Percentiles rank a stretch among this genome's conserved stretches.
These are phyloP conservation scores for Saccharomyces hybrid DNA, from an alignment of 1,139 yeast species.

Conservation along the genomic window DNA sequence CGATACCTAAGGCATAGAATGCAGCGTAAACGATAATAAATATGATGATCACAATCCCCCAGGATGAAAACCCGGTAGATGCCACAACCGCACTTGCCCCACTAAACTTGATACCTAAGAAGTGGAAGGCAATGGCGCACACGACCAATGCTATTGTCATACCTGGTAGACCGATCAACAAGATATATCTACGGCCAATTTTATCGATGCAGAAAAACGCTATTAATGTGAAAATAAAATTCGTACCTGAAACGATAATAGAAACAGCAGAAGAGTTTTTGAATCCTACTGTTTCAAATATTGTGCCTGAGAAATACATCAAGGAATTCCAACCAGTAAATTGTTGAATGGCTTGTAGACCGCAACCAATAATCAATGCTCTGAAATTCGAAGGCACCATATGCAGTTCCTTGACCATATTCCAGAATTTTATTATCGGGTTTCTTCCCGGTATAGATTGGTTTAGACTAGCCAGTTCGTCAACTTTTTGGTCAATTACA, in stretches of 20 bases:
- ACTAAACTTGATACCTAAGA: constrained; percentile 51
- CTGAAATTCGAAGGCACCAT: constrained; percentile 73
- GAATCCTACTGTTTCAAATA: constrained; percentile 84
- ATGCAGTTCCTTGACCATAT: constrained; percentile 63
- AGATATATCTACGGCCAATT: constrained; percentile 76
- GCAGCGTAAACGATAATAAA: constrained; percentile 86
- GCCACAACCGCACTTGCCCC: constrained; percentile 39
- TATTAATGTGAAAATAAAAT: constrained; percentile 72
- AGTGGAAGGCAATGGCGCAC: constrained; percentile 87
- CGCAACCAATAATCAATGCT: constrained; percentile 83
- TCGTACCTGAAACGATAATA: constrained; percentile 84
- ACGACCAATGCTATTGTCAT: constrained; percentile 71
- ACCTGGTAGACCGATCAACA: constrained; percentile 68
- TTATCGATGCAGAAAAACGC: constrained; percentile 80
- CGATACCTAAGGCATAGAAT: constrained; percentile 86
- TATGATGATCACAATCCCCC: constrained; percentile 85
- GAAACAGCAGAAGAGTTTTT: constrained; percentile 87
- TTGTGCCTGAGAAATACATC: constrained; percentile 88
- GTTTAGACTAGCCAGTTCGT: constrained; percentile 50
- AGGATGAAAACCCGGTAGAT: constrained; percentile 52
- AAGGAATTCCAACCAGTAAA: constrained; percentile 92
- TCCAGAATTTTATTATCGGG: constrained; percentile 48
- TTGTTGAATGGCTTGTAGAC: constrained; percentile 90
- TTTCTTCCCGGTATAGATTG: constrained; percentile 56
- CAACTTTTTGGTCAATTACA: constrained; percentile 49